phyloP scores from a whole-genome alignment of 805 yeast species.

The Spathaspora gorwiae region DNA sequence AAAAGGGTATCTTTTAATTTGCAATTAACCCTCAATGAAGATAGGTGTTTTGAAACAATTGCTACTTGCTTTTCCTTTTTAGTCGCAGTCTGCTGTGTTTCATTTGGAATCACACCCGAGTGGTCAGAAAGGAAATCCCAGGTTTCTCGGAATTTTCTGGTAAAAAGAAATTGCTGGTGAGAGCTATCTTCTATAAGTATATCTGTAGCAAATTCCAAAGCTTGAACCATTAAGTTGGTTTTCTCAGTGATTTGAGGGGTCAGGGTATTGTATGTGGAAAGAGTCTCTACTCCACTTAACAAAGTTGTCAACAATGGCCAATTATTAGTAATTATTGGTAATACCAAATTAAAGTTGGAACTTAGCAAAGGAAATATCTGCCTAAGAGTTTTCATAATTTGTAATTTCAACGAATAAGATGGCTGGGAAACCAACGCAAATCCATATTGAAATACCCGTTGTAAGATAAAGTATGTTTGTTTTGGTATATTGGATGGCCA shows the following conservation, averaged over 20 bases:
- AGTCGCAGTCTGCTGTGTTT: not conserved
- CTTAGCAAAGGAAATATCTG: conserved; percentile 28
- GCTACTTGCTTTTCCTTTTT: not conserved
- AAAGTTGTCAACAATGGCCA: conserved; percentile 28
- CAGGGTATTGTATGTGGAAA: conserved; percentile 8
- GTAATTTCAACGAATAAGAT: conserved; percentile 51
- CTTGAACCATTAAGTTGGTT: conserved; percentile 19
- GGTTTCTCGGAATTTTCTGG: conserved; percentile 43
- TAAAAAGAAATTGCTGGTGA: conserved; percentile 44
- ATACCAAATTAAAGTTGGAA: conserved; percentile 24
- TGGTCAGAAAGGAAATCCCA: conserved; percentile 28
- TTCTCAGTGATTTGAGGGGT: conserved; percentile 4
- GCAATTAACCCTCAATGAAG: conserved; percentile 2
- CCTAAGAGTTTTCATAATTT: conserved; percentile 47
- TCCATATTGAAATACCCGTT: conserved; percentile 63
- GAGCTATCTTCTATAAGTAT: conserved; percentile 26
- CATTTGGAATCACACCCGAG: conserved; percentile 4
- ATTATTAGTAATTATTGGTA: conserved; percentile 29
- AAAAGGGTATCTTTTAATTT: conserved; percentile 10
- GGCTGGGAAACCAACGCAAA: conserved; percentile 66
- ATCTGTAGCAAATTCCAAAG: conserved; percentile 23
- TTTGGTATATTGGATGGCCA: conserved; percentile 73
- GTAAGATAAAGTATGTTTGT: conserved; percentile 52
- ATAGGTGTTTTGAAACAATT: conserved; percentile 3
- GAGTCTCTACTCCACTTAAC: conserved; percentile 8